These are phyloP conservation scores for Dactylonectria macrodidyma DNA, from an alignment of 2,329 filamentous ascomycete species.

Conservation along the genomic window DNA sequence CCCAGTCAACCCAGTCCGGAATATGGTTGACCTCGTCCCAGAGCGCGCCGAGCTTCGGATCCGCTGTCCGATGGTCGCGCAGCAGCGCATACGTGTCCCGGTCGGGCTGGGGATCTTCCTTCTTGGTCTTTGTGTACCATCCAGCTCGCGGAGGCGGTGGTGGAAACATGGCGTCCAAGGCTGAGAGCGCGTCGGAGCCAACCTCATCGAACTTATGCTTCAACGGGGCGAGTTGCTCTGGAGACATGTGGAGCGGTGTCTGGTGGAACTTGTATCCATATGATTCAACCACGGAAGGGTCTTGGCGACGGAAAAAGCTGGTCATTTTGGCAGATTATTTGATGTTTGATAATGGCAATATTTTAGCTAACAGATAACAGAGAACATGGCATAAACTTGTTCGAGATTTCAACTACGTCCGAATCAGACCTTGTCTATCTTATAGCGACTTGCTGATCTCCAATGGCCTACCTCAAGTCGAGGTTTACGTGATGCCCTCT, in stretches of 20 bases:
- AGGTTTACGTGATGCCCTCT: no score
- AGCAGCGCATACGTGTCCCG: constrained; percentile 14
- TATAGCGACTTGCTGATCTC: no score
- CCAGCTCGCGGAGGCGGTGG: constrained; percentile 13
- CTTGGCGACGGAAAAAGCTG: not conserved
- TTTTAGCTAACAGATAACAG: no score
- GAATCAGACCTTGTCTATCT: no score
- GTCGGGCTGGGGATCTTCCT: constrained; percentile 5
- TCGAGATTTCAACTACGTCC: no score
- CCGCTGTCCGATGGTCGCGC: not conserved
- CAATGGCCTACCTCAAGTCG: no score
- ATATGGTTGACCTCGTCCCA: constrained; percentile 71
- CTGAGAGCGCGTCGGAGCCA: constrained; percentile 4
- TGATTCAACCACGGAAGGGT: constrained; percentile 1
- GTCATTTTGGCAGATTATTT: no score
- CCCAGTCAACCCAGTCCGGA: constrained; percentile 76
- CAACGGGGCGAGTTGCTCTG: constrained; percentile 7
- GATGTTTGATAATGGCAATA: no score
- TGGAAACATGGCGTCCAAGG: constrained; percentile 3
- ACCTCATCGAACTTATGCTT: constrained; percentile 11
- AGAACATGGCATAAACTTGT: no score
- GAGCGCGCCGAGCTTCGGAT: constrained; percentile 45
- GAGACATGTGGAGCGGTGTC: constrained; percentile 2
- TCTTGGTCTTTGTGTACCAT: constrained; percentile 8
- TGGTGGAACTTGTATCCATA: constrained; percentile 18